These are phyloP conservation scores for Aspergillus aculeatinus DNA, from an alignment of 2,329 filamentous ascomycete species.

Conservation along the genomic window DNA sequence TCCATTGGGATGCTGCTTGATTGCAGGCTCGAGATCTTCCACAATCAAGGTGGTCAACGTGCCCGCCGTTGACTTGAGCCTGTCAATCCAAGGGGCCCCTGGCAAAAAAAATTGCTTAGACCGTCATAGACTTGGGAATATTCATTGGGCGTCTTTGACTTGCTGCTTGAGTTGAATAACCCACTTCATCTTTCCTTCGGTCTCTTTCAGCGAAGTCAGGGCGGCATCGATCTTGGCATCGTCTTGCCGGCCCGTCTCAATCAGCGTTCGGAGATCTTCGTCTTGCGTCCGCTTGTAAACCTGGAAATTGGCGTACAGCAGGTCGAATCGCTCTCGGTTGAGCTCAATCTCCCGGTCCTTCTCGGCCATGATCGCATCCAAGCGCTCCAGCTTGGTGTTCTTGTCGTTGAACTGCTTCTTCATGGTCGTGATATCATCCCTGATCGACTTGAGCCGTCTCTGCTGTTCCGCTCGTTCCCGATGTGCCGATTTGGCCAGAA, in stretches of 20 bases:
- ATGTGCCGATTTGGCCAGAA: slow-evolving; percentile 40
- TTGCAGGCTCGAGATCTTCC: neutral
- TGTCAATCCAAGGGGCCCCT: neutral
- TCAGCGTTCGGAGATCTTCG: slow-evolving; percentile 35
- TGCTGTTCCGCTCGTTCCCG: slow-evolving; percentile 44
- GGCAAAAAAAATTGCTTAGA: neutral
- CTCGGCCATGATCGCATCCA: slow-evolving; percentile 48
- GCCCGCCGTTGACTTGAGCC: slow-evolving; percentile 1
- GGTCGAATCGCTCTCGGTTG: slow-evolving; percentile 41
- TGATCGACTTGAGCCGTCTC: slow-evolving; percentile 39
- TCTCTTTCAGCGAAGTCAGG: slow-evolving; percentile 42
- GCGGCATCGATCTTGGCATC: slow-evolving; percentile 37
- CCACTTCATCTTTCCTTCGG: slow-evolving; percentile 50
- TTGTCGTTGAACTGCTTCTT: slow-evolving; percentile 38
- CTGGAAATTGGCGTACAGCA: slow-evolving; percentile 40
- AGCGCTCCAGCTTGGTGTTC: slow-evolving; percentile 37
- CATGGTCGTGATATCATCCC: slow-evolving; percentile 35
- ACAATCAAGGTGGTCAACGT: slow-evolving; percentile 1
- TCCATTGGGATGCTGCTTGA: neutral
- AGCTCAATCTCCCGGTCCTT: slow-evolving; percentile 46
- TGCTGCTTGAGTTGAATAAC: slow-evolving; percentile 44
- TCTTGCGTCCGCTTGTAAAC: slow-evolving; percentile 46
- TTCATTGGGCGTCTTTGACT: slow-evolving; percentile 30
- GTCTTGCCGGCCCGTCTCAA: slow-evolving; percentile 31
- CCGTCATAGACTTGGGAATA: neutral